Conservation (phyloP, 2,329 filamentous ascomycete species). For the Diaporthe nobilis region DNA sequence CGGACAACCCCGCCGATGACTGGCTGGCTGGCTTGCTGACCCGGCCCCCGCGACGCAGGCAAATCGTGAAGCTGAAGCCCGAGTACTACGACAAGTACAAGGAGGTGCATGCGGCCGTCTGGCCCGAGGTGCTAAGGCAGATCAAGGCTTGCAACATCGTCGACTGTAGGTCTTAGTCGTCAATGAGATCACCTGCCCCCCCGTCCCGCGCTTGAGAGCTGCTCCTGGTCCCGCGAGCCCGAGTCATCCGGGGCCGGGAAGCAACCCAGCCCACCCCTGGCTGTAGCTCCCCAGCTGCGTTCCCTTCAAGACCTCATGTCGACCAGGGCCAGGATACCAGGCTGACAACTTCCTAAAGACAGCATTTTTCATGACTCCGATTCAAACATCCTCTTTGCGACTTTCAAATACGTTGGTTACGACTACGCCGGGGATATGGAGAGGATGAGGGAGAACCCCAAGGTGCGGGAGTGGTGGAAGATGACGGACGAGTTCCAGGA, state of each 20-base stretch:
- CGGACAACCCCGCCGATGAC: not conserved
- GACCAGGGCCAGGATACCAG: not conserved
- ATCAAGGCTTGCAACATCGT: conserved; percentile 82
- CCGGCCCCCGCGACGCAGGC: conserved; percentile 58
- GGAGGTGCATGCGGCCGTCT: conserved; percentile 79
- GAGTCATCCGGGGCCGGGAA: not conserved
- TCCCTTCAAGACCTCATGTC: not conserved
- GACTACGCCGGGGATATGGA: conserved; percentile 83
- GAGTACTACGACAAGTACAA: conserved; percentile 79
- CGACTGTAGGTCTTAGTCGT: conserved; percentile 71
- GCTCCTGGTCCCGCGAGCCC: not conserved
- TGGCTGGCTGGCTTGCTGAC: conserved; percentile 67
- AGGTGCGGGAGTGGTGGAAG: conserved; percentile 83
- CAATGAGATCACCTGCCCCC: conserved; percentile 5
- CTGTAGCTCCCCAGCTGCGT: not conserved
- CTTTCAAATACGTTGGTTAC: conserved; percentile 83
- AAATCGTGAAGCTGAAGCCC: conserved; percentile 80
- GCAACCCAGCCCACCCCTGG: not conserved
- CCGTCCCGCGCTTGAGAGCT: not conserved
- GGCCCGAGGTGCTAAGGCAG: conserved; percentile 83
- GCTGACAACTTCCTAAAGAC: conserved; percentile 60
- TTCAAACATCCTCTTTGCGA: conserved; percentile 77
- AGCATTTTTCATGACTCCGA: conserved; percentile 79
- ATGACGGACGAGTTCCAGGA: conserved; percentile 86
- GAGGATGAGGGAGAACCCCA: conserved; percentile 79